Percentiles rank a stretch among this genome's conserved stretches.
phyloP scores from a whole-genome alignment of 2,329 filamentous ascomycete species.

The Aureobasidium mangrovei region DNA sequence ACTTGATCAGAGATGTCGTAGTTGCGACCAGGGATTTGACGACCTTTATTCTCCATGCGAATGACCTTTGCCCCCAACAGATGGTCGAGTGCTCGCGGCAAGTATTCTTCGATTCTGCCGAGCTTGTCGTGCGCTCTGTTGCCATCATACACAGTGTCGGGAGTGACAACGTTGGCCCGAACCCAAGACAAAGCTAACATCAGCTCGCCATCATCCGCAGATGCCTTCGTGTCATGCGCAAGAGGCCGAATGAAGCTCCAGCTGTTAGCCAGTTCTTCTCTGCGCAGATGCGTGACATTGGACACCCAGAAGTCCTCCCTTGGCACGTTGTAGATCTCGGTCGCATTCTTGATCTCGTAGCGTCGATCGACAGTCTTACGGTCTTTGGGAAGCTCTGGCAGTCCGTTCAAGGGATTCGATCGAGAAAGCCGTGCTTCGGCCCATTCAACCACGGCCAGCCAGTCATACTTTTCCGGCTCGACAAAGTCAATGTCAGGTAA shows the following conservation, averaged over 20 bases:
- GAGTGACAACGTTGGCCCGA: slow-evolving; percentile 37
- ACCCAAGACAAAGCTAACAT: slow-evolving; percentile 36
- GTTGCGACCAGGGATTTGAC: slow-evolving; percentile 50
- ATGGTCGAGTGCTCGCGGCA: slow-evolving; percentile 46
- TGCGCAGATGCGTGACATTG: slow-evolving; percentile 36
- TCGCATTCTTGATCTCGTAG: slow-evolving; percentile 34
- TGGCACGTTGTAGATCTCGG: slow-evolving; percentile 36
- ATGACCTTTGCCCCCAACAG: slow-evolving; percentile 47
- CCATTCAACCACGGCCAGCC: slow-evolving; percentile 59
- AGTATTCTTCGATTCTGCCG: slow-evolving; percentile 20
- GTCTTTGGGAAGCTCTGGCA: slow-evolving; percentile 14
- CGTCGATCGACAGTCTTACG: slow-evolving; percentile 36
- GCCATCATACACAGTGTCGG: slow-evolving; percentile 31
- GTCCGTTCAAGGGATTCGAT: slow-evolving; percentile 15
- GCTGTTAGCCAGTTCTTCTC: slow-evolving; percentile 23
- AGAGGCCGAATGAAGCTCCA: slow-evolving; percentile 15
- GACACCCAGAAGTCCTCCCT: slow-evolving; percentile 46
- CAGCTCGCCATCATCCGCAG: slow-evolving; percentile 17
- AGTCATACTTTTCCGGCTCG: slow-evolving; percentile 57
- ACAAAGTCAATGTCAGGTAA: slow-evolving; percentile 56
- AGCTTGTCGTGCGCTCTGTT: slow-evolving; percentile 35
- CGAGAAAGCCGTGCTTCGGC: slow-evolving; percentile 35
- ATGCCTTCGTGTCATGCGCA: slow-evolving; percentile 14
- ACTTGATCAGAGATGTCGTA: slow-evolving; percentile 56
- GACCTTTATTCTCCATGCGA: slow-evolving; percentile 51